Conservation (phyloP, 306 rosid species). For the Geum urbanum region DNA sequence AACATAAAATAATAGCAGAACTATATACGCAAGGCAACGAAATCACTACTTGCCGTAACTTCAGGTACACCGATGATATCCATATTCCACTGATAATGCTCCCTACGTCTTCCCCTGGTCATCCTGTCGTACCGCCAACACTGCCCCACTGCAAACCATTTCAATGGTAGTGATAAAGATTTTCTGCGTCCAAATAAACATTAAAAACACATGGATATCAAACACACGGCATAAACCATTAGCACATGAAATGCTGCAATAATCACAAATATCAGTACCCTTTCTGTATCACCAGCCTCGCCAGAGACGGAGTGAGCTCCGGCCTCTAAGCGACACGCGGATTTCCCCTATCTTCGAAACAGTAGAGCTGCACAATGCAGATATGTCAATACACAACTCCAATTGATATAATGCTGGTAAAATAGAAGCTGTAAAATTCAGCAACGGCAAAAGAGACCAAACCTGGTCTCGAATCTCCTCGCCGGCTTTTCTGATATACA, state of each 20-base stretch:
- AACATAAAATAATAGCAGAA: neutral
- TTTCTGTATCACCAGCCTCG: conserved; percentile 91
- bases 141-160: conserved; percentile 97
- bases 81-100: conserved; percentile 99
- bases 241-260: conserved; percentile 21
- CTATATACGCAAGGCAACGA: neutral
- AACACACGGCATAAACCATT: conserved; percentile 35
- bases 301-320: conserved; percentile 95
- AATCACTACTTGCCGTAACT: conserved; percentile 53
- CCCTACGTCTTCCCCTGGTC: conserved; percentile 96
- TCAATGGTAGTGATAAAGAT: conserved; percentile 80
- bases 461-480: conserved; percentile 98
- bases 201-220: conserved; percentile 34
- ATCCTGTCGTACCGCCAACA: conserved; percentile 99
- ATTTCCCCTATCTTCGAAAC: conserved; percentile 95
- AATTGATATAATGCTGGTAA: neutral
- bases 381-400: neutral
- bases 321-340: conserved; percentile 97
- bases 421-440: neutral
- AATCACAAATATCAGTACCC: conserved; percentile 51
- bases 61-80: conserved; percentile 90
- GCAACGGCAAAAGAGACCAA: neutral
- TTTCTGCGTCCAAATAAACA: conserved; percentile 50
- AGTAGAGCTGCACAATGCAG: conserved; percentile 67
- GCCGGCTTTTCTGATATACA: conserved; percentile 82